Conservation (phyloP, 441 rosid species). For the Croton laevigatus region DNA sequence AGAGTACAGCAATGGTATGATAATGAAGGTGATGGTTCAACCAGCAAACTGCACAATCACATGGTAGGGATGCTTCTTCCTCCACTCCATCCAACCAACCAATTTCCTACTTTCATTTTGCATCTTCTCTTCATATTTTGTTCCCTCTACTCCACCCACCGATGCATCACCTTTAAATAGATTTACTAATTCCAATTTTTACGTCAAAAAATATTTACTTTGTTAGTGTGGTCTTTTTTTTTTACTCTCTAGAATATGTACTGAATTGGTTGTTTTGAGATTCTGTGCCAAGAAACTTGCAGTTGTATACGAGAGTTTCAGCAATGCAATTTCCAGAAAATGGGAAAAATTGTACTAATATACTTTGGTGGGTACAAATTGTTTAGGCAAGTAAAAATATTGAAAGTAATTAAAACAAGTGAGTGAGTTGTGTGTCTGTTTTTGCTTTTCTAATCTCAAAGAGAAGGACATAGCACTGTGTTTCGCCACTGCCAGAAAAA, state of each 20-base stretch:
- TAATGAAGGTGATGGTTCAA: slow-evolving; percentile 23
- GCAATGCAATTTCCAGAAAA: not conserved
- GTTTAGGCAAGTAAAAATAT: not conserved
- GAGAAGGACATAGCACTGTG: slow-evolving; percentile 3
- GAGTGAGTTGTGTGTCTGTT: not conserved
- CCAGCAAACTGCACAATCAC: slow-evolving; percentile 19
- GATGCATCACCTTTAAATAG: no score
- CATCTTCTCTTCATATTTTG: no score
- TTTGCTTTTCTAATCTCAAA: not conserved
- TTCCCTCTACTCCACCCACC: no score
- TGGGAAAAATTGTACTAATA: not conserved
- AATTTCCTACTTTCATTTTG: not conserved
- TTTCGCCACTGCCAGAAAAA: not conserved
- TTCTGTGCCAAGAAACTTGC: not conserved
- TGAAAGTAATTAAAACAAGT: not conserved
- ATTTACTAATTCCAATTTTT: no score
- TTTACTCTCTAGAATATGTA: no score
- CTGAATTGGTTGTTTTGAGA: no score
- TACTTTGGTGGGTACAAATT: not conserved
- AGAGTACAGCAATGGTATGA: no score
- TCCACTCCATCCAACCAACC: not conserved
- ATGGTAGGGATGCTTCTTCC: slow-evolving; percentile 16
- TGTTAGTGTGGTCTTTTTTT: no score
- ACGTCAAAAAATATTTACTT: no score
- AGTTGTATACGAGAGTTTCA: not conserved